Percentiles rank a stretch among this genome's conserved stretches.
Conservation (phyloP, 306 rosid species). For the Medicago lupulina region DNA sequence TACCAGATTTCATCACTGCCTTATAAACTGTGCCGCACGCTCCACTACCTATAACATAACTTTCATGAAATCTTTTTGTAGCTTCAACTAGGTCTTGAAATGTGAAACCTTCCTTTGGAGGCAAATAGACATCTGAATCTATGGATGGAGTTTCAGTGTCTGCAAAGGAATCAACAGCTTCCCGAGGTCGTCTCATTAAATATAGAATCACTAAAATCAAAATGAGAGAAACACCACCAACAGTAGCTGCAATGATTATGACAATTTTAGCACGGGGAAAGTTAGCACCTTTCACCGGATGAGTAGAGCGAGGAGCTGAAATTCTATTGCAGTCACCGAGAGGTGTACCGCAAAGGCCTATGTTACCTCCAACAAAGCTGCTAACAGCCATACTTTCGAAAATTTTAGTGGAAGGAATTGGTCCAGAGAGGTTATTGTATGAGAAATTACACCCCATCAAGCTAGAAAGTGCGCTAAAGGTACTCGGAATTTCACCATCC, state of each 20-base stretch:
- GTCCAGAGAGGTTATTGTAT: constrained; percentile 80
- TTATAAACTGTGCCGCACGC: constrained; percentile 96
- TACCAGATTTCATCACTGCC: constrained; percentile 77
- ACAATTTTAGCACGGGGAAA: constrained; percentile 63
- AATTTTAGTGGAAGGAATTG: constrained; percentile 69
- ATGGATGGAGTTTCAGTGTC: constrained; percentile 62
- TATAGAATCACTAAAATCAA: constrained; percentile 70
- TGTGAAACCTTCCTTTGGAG: constrained; percentile 79
- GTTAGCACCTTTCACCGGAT: constrained; percentile 24
- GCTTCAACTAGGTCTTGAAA: constrained; percentile 93
- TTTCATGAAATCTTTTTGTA: constrained; percentile 75
- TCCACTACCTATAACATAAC: constrained; percentile 82
- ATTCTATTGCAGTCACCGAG: constrained; percentile 57
- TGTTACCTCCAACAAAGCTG: constrained; percentile 78
- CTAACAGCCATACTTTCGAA: constrained; percentile 71
- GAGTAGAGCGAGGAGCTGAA: constrained; percentile 50
- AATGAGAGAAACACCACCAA: constrained; percentile 92
- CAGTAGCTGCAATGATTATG: constrained; percentile 63
- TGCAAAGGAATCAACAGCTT: constrained; percentile 50
- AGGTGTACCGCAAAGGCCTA: constrained; percentile 85
- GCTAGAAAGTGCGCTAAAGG: constrained; percentile 76
- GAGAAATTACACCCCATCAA: constrained; percentile 91
- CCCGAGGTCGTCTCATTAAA: constrained; percentile 67
- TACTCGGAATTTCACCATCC: constrained; percentile 80
- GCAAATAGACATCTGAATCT: constrained; percentile 81